phyloP scores from a whole-genome alignment of 2,329 filamentous ascomycete genomes.

The Trichophyton rubrum region DNA sequence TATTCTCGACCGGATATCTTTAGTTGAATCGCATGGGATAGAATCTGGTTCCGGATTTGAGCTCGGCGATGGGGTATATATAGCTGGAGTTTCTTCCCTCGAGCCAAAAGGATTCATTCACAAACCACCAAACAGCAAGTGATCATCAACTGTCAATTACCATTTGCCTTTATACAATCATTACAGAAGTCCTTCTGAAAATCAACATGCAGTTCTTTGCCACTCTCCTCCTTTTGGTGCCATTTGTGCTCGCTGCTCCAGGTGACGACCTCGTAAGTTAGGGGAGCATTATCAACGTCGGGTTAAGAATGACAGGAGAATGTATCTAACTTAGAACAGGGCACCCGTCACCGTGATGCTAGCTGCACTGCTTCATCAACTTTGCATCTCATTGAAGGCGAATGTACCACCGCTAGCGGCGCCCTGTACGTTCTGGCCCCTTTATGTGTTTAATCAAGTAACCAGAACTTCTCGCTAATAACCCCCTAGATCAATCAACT shows the following conservation, averaged over 20 bases:
- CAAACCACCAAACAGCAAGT: not conserved
- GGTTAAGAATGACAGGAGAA: too few species aligned
- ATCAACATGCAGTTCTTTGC: constrained; percentile 1
- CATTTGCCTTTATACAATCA: not conserved
- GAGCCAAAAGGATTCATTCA: not conserved
- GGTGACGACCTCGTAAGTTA: not conserved
- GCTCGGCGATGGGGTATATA: not conserved
- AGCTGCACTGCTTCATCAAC: not conserved
- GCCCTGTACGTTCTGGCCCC: not conserved
- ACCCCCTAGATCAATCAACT: not conserved
- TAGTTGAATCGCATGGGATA: not conserved
- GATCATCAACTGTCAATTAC: not conserved
- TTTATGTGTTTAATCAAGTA: not conserved
- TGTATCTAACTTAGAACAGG: not conserved
- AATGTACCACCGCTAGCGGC: not conserved
- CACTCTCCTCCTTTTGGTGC: not conserved
- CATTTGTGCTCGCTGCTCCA: not conserved
- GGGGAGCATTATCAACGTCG: not conserved
- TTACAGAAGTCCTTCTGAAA: not conserved
- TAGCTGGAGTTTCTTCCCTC: not conserved
- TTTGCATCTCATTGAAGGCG: not conserved
- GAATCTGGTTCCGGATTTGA: not conserved
- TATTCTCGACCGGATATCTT: not conserved
- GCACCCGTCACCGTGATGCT: not conserved
- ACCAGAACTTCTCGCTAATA: not conserved